Evolutionary conservation across 2,329 filamentous ascomycete genomes (phyloP).

Genomic region (Huntiella abstrusa): DNA sequence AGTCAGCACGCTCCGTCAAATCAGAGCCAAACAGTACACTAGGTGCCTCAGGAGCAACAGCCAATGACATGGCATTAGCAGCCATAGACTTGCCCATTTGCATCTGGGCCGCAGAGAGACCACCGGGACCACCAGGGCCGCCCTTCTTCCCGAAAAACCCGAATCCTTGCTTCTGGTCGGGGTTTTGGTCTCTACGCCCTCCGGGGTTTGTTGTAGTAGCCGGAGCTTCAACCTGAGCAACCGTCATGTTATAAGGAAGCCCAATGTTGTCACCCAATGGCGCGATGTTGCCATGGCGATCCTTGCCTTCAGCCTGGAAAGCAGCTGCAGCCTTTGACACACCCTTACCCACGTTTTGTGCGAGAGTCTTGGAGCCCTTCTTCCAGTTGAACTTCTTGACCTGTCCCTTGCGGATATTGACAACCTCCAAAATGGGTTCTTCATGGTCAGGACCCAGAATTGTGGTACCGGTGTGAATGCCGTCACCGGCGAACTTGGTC

Average conservation of each 20-base stretch:
- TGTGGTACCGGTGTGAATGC: slow-evolving; percentile 28
- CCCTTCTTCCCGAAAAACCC: slow-evolving; percentile 46
- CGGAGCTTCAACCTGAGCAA: slow-evolving; percentile 33
- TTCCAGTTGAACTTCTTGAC: slow-evolving; percentile 98
- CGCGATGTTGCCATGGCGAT: slow-evolving; percentile 28
- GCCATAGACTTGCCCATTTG: slow-evolving; percentile 7
- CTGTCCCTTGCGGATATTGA: slow-evolving; percentile 87
- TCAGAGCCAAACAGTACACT: slow-evolving; percentile 72
- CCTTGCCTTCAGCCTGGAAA: slow-evolving; percentile 37
- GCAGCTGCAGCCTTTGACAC: slow-evolving; percentile 80
- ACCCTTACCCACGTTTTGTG: slow-evolving; percentile 84
- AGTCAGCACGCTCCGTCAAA: slow-evolving; percentile 66
- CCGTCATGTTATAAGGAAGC: slow-evolving; percentile 51
- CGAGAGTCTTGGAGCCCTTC: slow-evolving; percentile 83
- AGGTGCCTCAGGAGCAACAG: slow-evolving; percentile 22
- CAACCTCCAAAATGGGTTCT: slow-evolving; percentile 52
- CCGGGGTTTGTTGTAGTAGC: slow-evolving; percentile 14
- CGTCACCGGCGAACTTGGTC: slow-evolving; percentile 28
- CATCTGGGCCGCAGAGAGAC: background rate
- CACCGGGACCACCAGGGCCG: background rate
- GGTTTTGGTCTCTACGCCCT: slow-evolving; percentile 17
- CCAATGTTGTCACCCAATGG: slow-evolving; percentile 46
- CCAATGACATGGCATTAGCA: slow-evolving; percentile 5
- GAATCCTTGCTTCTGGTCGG: slow-evolving; percentile 38
- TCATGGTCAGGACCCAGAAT: slow-evolving; percentile 46